phyloP scores from a whole-genome alignment of 2,329 filamentous ascomycete species.

The Paecilomyces formosus region DNA sequence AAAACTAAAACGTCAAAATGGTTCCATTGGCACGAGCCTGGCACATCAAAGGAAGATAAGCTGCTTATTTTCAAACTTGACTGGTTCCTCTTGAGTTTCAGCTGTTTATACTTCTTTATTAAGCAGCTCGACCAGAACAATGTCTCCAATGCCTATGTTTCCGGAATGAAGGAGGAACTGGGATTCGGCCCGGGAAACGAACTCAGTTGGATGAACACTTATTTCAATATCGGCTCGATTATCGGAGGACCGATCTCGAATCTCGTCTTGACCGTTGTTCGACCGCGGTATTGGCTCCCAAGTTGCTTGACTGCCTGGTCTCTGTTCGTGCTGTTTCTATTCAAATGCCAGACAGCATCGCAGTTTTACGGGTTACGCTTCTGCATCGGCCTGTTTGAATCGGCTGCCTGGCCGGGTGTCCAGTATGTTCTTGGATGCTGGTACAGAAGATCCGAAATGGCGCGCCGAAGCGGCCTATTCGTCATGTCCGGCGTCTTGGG shows the following conservation, averaged over 20 bases:
- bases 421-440: slow-evolving; percentile 13
- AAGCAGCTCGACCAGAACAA: slow-evolving; percentile 42
- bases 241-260: slow-evolving; percentile 35
- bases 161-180: slow-evolving; percentile 43
- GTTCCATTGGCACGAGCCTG: slow-evolving; percentile 34
- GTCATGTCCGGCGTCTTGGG: slow-evolving; percentile 7
- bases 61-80: slow-evolving; percentile 43
- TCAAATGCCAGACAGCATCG: slow-evolving; percentile 1
- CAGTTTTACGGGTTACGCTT: slow-evolving; percentile 13
- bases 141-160: slow-evolving; percentile 42
- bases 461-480: slow-evolving; percentile 10
- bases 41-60: slow-evolving; percentile 34
- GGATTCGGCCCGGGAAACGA: slow-evolving; percentile 34
- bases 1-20: not conserved
- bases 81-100: slow-evolving; percentile 37
- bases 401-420: slow-evolving; percentile 9
- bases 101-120: slow-evolving; percentile 40
- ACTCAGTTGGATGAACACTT: slow-evolving; percentile 41
- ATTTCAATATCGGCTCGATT: slow-evolving; percentile 33
- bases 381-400: slow-evolving; percentile 12
- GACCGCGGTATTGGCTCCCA: slow-evolving; percentile 35
- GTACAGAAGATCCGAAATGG: slow-evolving; percentile 9
- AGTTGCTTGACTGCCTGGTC: slow-evolving; percentile 32
- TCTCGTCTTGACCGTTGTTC: slow-evolving; percentile 33
- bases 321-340: slow-evolving; percentile 35